Evolutionary conservation across 495 filamentous ascomycete species (phyloP).

Genomic region (Neurospora sublineolata): DNA sequence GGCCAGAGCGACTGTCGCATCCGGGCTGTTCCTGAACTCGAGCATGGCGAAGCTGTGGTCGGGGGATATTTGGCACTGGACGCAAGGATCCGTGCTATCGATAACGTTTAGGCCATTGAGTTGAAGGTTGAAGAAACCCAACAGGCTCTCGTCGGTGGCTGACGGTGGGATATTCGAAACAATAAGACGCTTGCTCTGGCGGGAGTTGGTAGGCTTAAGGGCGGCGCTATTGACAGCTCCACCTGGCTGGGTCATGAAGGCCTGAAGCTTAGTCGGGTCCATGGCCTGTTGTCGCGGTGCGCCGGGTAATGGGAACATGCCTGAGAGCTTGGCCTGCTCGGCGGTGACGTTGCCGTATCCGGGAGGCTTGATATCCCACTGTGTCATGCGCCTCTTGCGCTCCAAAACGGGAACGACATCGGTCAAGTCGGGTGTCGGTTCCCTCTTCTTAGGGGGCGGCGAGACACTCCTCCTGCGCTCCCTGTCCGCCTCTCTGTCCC

Average conservation of each 20-base stretch:
- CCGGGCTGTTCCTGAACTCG: constrained; percentile 78
- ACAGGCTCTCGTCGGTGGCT: constrained; percentile 57
- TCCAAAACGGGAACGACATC: constrained; percentile 65
- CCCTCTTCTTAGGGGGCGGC: constrained; percentile 77
- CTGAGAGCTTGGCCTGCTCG: constrained; percentile 97
- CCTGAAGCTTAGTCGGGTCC: constrained; percentile 88
- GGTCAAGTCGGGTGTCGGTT: constrained; percentile 91
- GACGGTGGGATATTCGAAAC: constrained; percentile 65
- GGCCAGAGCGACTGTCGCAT: constrained; percentile 84
- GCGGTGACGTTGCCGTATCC: constrained; percentile 98
- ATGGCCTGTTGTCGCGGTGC: constrained; percentile 92
- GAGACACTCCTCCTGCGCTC: constrained; percentile 67
- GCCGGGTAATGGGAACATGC: constrained; percentile 96
- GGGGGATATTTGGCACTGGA: constrained; percentile 69
- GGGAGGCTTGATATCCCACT: constrained; percentile 98
- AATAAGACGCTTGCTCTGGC: constrained; percentile 85
- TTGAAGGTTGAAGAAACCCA: constrained; percentile 89
- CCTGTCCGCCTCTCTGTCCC: constrained; percentile 42
- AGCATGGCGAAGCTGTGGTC: constrained; percentile 71
- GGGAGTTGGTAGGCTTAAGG: constrained; percentile 83
- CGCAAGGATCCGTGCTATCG: constrained; percentile 72
- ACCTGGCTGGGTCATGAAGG: constrained; percentile 84
- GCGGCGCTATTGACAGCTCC: constrained; percentile 58
- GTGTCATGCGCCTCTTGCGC: constrained; percentile 81
- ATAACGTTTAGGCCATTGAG: constrained; percentile 90